Percentiles rank a stretch among this genome's conserved stretches.
phyloP scores from a whole-genome alignment of 2,329 filamentous ascomycete species.

The Pseudogymnoascus sp. region DNA sequence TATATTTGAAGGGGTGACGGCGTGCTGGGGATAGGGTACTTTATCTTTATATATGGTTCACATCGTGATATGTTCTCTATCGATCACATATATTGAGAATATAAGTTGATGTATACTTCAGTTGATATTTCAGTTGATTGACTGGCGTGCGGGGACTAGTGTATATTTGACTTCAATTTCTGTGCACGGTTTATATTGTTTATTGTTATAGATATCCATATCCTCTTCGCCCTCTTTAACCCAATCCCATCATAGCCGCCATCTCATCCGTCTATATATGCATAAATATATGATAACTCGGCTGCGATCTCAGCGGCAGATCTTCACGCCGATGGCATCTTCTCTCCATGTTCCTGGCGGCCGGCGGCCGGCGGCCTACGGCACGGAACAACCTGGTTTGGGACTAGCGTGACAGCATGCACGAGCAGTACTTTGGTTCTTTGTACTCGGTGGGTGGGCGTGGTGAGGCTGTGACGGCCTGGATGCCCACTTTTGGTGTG shows the following conservation, averaged over 20 bases:
- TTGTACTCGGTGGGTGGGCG: neutral
- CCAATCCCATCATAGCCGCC: neutral
- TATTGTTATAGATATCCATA: neutral
- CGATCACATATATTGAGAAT: neutral
- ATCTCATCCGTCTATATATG: neutral
- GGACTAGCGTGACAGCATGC: neutral
- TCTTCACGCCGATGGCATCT: slow-evolving; percentile 1
- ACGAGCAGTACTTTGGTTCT: neutral
- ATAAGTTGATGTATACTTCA: slow-evolving; percentile 4
- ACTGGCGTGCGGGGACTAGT: neutral
- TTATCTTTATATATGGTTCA: slow-evolving; percentile 1
- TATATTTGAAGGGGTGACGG: neutral
- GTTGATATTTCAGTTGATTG: no score
- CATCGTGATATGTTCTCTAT: neutral
- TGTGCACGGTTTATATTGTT: neutral
- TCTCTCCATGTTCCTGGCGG: slow-evolving; percentile 3
- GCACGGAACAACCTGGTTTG: neutral
- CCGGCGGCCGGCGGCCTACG: neutral
- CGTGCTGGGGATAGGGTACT: neutral
- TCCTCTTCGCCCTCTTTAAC: neutral
- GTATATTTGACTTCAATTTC: neutral
- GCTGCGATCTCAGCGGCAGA: slow-evolving; percentile 1
- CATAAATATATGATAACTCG: neutral
- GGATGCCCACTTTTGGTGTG: neutral
- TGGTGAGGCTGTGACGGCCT: neutral